Conservation (phyloP, 2,329 filamentous ascomycete genomes). For the Emericellopsis cladophorae region DNA sequence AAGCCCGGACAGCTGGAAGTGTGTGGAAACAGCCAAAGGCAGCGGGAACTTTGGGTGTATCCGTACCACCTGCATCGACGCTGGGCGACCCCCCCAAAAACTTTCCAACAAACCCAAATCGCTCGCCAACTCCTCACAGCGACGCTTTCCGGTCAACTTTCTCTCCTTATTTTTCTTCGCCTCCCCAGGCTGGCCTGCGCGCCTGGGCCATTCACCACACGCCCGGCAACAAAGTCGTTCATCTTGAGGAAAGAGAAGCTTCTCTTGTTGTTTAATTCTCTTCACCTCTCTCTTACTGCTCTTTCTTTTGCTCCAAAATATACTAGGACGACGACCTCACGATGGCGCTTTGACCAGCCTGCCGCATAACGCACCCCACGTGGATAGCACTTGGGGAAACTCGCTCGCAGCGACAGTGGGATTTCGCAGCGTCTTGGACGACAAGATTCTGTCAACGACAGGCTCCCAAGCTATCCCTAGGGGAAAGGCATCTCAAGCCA, state of each 20-base stretch:
- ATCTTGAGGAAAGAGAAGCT: background rate
- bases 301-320: background rate
- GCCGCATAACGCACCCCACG: too few relatives aligned
- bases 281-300: conserved; percentile 1
- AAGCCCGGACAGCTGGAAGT: too few relatives aligned
- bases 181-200: conserved; percentile 3
- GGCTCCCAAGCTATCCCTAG: too few relatives aligned
- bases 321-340: background rate
- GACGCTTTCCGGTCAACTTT: background rate
- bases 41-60: too few relatives aligned
- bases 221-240: background rate
- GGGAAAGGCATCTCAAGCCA: background rate
- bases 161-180: conserved; percentile 1
- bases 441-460: too few relatives aligned
- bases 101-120: background rate
- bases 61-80: too few relatives aligned
- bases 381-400: conserved; percentile 3
- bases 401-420: background rate
- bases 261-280: background rate
- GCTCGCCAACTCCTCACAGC: too few relatives aligned
- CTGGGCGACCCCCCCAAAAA: background rate
- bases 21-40: too few relatives aligned
- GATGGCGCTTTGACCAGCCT: too few relatives aligned
- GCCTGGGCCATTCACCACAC: conserved; percentile 2
- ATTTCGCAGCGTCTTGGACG: too few relatives aligned